Base-by-base conservation (phyloP, 805 yeast genomes). In the Cyberlindnera mrakii region DNA sequence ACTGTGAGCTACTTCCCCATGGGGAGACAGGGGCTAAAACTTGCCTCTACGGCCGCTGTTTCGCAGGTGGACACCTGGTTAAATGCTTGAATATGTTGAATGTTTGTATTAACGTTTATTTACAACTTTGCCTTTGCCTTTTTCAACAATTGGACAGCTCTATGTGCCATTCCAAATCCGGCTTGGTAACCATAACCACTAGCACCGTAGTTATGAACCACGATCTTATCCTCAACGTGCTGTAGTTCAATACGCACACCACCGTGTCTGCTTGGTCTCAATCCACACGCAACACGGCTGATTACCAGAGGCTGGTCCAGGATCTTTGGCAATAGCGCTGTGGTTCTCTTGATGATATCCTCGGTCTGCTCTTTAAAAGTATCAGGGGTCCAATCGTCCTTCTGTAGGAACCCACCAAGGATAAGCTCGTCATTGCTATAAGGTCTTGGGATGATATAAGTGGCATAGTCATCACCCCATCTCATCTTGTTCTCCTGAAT, bases 401-500 rank as follows among this genome's bases (percentile, higher is more conserved):
- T 71, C 50, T 84, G 89, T 52, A 80, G 59, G 51, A 71, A 85
- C 1, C 95, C 95, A 23, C 95, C 95, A 16, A 86, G 68, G 35
- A 86, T 72, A 25, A 85, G 71, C 49, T 83, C 82, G 44, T 79
- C 84, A 42, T 74, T 70, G 1, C 85, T 76, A 43, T 68, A 63
- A 0, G 90, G 88, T 48, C 91, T 71, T 44, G 87, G 87, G 58
- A 85, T 85, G 40, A 80, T 70, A 51, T 85, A 85, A 1, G 88
- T 82, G 4, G 85, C 78, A 45, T 66, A 69, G 39, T 71, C 75
- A 3, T 59, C 62, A n/a, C 83, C 82, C 85, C 85, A 80, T 41
- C 77, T 64, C 68, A 77, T 56, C 47, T 62, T 63, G 58, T 82
- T 84, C 52, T 77, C 78, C 30, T 65, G 65, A 46, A 84, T 67